Evolutionary conservation across 2,329 filamentous ascomycete species (phyloP), one percentile per base, ranked within the genome.

Genomic region (Geoglossum cookeanum): DNA sequence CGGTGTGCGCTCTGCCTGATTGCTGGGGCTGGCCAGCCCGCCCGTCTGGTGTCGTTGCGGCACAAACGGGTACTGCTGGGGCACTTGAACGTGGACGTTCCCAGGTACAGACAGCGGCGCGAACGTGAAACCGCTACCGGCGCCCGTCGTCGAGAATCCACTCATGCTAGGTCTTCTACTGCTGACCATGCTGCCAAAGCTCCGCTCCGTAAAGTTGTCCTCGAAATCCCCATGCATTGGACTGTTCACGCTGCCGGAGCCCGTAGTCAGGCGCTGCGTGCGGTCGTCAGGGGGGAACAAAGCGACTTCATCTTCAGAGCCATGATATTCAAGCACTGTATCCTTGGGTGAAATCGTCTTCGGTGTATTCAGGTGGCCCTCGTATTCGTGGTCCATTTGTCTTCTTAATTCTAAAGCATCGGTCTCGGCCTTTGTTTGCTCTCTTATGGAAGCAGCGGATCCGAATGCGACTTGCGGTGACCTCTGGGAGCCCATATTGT

Each of bases 311-410:
- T 84, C 81, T 2, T 90, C 85, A 0, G 75, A 70, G 44, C 92
- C 87, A 60, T 84, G 79, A 66, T 90, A 95, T 59, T 96, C 90
- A 55, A 96, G 72, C 59, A 94, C 71, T 1, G 90, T 87, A 65
- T 97, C 91, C 71, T 94, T 94, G 29, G 91, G 92, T 1, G 91
- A 97, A 52, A 98, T 95, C 0, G 91, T 95, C 69, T 87, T 87
- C 1, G 80, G 76, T n/a, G 84, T 76, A 17, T 60, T 55, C 8
- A 67, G 63, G 60, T 68, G 63, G 55, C 70, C 63, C 48, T 72
- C 64, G 59, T 70, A 68, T 29, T 75, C 67, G 56, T 60, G 63
- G 54, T 68, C 49, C 49, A 53, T 53, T n/a, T 53, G 49, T 5
- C 49, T 53, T 13, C 49, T 53, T 62, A 62, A 65, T 63, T 61